A percentile compares a stretch with the other conserved stretches of the same genome.
Evolutionary conservation across 306 rosid genomes (phyloP).

Genomic region (Ormosia emarginata): DNA sequence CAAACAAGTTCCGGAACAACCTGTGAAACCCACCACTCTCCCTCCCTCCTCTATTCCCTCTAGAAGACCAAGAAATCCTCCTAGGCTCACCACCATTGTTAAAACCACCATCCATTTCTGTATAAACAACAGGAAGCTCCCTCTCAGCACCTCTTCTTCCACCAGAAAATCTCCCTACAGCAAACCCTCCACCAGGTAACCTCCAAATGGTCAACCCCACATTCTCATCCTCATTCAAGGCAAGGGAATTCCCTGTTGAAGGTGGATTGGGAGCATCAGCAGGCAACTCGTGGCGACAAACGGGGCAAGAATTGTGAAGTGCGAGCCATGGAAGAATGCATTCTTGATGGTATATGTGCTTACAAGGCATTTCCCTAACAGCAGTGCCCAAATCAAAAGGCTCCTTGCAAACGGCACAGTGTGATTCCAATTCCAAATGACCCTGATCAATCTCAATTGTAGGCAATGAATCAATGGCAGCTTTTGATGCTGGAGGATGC

Average conservation of each 20-base stretch:
- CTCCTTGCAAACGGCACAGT: conserved; percentile 83
- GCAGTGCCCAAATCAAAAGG: conserved; percentile 47
- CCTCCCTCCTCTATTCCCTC: conserved; percentile 52
- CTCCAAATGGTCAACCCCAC: conserved; percentile 85
- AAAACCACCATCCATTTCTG: conserved; percentile 77
- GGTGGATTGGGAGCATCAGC: conserved; percentile 24
- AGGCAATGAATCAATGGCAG: conserved; percentile 73
- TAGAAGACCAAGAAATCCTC: conserved; percentile 59
- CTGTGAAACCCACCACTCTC: conserved; percentile 49
- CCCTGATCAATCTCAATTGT: conserved; percentile 45
- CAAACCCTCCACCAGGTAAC: conserved; percentile 86
- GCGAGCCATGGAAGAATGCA: conserved; percentile 87
- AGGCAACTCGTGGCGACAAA: conserved; percentile 76
- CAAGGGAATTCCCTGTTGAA: neutral
- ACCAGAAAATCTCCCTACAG: conserved; percentile 70
- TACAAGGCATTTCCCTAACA: conserved; percentile 83
- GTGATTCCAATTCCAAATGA: conserved; percentile 45
- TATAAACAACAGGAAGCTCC: conserved; percentile 77
- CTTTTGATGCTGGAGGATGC: conserved; percentile 71
- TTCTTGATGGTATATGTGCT: conserved; percentile 73
- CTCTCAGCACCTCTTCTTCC: conserved; percentile 69
- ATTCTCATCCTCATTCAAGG: conserved; percentile 41
- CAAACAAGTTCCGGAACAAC: conserved; percentile 37
- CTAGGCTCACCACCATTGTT: conserved; percentile 62
- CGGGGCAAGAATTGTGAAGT: conserved; percentile 81